These are phyloP conservation scores for Syncephalastrum racemosum DNA, from an alignment of 371 early-diverging fungal species.

Conservation along the genomic window DNA sequence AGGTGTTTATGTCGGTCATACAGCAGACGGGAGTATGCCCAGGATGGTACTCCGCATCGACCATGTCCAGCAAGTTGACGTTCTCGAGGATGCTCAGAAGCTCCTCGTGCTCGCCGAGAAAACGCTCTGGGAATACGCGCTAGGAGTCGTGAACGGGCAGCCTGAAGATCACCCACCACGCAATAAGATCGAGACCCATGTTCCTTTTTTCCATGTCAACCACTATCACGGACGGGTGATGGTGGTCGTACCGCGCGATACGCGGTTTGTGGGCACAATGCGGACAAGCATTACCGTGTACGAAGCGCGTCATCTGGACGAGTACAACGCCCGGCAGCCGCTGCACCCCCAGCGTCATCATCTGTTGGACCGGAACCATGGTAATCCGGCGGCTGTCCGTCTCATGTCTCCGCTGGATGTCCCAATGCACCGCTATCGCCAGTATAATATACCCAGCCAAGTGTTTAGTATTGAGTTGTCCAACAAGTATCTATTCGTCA, in stretches of 20 bases:
- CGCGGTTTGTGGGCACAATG: background rate
- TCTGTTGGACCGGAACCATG: no score
- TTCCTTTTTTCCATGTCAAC: slow-evolving; percentile 41
- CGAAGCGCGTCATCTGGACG: slow-evolving; percentile 22
- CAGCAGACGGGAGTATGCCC: slow-evolving; percentile 20
- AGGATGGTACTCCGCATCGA: slow-evolving; percentile 33
- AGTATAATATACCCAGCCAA: slow-evolving; percentile 33
- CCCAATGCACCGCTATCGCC: slow-evolving; percentile 6
- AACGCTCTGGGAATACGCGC: slow-evolving; percentile 38
- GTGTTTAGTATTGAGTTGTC: slow-evolving; percentile 44
- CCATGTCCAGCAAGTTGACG: slow-evolving; percentile 38
- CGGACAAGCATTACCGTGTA: slow-evolving; percentile 29
- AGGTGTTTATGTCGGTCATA: slow-evolving; percentile 47
- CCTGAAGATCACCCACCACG: slow-evolving; percentile 17
- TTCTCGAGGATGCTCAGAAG: slow-evolving; percentile 36
- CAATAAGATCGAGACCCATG: slow-evolving; percentile 24
- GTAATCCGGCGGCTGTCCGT: no score
- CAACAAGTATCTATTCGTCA: slow-evolving; percentile 29
- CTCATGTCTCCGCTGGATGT: slow-evolving; percentile 11
- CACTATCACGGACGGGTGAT: slow-evolving; percentile 25
- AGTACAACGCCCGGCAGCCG: slow-evolving; percentile 12
- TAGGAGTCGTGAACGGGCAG: slow-evolving; percentile 30
- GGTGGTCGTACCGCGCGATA: slow-evolving; percentile 36
- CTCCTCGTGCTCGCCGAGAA: slow-evolving; percentile 38
- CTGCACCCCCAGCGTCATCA: no score